Base-by-base conservation (phyloP, 2,329 filamentous ascomycete genomes). In the Bertia moriformis region DNA sequence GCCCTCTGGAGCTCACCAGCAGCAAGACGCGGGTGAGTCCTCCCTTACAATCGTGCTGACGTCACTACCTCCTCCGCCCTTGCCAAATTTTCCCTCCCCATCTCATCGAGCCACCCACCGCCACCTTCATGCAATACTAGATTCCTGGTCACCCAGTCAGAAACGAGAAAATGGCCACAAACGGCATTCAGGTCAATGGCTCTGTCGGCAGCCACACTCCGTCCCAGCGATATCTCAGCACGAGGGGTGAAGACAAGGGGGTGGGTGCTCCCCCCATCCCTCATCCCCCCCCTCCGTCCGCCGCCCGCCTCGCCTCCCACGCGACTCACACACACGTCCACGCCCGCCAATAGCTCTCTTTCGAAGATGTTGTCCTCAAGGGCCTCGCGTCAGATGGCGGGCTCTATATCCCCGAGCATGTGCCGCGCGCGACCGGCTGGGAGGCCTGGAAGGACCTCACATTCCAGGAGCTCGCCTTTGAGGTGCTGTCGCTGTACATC, bases 331-430 rank as follows among this genome's bases (percentile, higher is more conserved):
- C 19, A 24, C 27, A n/a, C 20, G 35, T 20, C 37, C 42, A n/a
- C n/a, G n/a, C n/a, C n/a, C n/a, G n/a, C n/a, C n/a, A n/a, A 18
- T 48, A 88, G 82, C 71, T 93, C 49, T 88, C 85, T 39, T 94
- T 95, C 57, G 88, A 95, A 60, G 78, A 87, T 40, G 86, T 87
- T 36, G 86, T 94, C 32, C 69, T 94, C 46, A 93, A 93, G 60
- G 87, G 87, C 36, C 77, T 94, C 42, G 87, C 87, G 42, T 68
- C 73, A 36, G 87, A 95, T 53, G 85, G 86, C 42, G 88, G 88
- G 39, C 77, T 94, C 19, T 94, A 89, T 65, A 81, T 94, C 45
- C 88, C 88, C 32, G 80, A 94, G 55, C 70, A 81, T 46, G 81
- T 93, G 44, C 87, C 87, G 38, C 57, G 64, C 3, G 73, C 73